Conservation (phyloP, 768 basidiomycete genomes). For the Tremella fuciformis region DNA sequence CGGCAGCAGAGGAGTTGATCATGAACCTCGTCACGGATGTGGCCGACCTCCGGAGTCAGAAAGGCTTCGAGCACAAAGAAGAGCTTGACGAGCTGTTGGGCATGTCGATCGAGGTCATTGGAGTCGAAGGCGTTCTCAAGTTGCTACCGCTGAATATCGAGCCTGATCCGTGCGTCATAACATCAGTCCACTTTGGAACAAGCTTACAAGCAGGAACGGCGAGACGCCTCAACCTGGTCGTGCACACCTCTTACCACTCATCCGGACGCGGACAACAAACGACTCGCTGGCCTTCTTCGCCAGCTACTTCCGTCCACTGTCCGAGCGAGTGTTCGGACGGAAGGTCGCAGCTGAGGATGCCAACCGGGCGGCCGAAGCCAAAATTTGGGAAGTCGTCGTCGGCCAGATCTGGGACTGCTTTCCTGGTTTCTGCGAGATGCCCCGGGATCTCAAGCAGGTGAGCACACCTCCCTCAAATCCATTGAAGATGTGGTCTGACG, state of each 20-base stretch:
- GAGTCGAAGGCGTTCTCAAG: slow-evolving; percentile 72
- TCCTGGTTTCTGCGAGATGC: slow-evolving; percentile 80
- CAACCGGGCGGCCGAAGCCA: slow-evolving; percentile 68
- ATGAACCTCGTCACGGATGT: slow-evolving; percentile 67
- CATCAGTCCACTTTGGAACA: background rate
- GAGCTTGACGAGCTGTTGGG: slow-evolving; percentile 74
- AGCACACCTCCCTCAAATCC: slow-evolving; percentile 22
- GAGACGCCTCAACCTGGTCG: slow-evolving; percentile 70
- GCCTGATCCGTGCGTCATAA: slow-evolving; percentile 64
- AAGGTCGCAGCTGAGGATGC: slow-evolving; percentile 73
- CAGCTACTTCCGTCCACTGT: slow-evolving; percentile 85
- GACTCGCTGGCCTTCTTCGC: slow-evolving; percentile 84
- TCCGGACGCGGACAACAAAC: slow-evolving; percentile 66
- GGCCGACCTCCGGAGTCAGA: slow-evolving; percentile 70
- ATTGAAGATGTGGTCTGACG: background rate
- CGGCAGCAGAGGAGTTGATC: slow-evolving; percentile 69
- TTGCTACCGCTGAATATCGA: slow-evolving; percentile 82
- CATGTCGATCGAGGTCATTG: slow-evolving; percentile 76
- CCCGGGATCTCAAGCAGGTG: slow-evolving; percentile 71
- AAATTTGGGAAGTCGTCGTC: slow-evolving; percentile 91
- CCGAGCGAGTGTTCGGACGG: slow-evolving; percentile 85
- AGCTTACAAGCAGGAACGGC: slow-evolving; percentile 31
- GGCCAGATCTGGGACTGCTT: slow-evolving; percentile 91
- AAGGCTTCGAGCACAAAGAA: slow-evolving; percentile 87
- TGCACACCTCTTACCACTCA: slow-evolving; percentile 85